Evolutionary conservation across 2,329 filamentous ascomycete genomes (phyloP).

Genomic region (Metarhizium anisopliae): DNA sequence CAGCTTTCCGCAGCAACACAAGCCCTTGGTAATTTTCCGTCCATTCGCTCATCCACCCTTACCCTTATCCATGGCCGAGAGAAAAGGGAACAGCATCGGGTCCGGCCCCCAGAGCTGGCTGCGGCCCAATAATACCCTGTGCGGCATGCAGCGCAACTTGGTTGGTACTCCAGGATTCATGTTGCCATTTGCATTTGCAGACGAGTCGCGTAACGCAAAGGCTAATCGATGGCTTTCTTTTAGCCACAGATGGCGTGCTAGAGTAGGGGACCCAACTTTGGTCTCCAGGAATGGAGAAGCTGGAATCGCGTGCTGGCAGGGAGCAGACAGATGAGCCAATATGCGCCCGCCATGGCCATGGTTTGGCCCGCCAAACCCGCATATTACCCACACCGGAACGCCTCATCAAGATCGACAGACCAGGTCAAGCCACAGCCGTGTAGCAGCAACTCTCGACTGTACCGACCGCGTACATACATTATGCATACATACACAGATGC

Average conservation of each 20-base stretch:
- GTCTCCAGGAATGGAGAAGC: neutral
- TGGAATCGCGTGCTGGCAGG: conserved; percentile 7
- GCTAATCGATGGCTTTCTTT: conserved; percentile 2
- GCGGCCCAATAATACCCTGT: no score
- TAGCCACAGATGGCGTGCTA: conserved; percentile 16
- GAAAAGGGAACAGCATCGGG: no score
- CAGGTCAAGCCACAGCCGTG: neutral
- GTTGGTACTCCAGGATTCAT: no score
- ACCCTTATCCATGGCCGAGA: no score
- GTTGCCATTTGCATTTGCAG: no score
- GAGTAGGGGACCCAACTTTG: neutral
- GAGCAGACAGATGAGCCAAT: neutral
- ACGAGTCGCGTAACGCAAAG: neutral
- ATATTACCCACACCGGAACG: neutral
- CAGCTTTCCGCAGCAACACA: no score
- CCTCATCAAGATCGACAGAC: neutral
- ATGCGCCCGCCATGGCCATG: neutral
- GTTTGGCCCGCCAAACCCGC: neutral
- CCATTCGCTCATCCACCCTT: no score
- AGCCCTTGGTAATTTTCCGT: no score
- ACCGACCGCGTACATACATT: no score
- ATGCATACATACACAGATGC: neutral
- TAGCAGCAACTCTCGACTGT: neutral
- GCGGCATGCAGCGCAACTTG: no score
- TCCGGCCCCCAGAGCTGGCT: no score